Conservation (phyloP, 768 basidiomycete genomes). For the Mycena vitilis region DNA sequence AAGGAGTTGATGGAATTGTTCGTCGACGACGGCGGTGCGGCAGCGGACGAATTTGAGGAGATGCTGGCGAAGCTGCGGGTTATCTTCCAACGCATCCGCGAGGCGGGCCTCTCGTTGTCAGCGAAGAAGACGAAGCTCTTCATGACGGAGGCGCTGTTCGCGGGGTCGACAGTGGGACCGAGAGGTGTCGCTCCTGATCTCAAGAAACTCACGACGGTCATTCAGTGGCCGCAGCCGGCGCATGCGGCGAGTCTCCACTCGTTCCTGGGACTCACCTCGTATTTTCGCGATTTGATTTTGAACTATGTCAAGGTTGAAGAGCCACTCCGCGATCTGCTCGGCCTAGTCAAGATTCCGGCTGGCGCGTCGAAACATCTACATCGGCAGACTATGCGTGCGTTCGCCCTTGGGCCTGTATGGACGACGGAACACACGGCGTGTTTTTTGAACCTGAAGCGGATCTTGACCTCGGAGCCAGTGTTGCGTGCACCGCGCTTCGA, state of each 20-base stretch:
- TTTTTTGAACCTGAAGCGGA: conserved; percentile 41
- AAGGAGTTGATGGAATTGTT: conserved; percentile 44
- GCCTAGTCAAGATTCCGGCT: conserved; percentile 34
- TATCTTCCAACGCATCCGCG: conserved; percentile 44
- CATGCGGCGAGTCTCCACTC: conserved; percentile 42
- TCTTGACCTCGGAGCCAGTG: conserved; percentile 38
- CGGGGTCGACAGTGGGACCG: conserved; percentile 46
- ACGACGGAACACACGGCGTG: conserved; percentile 35
- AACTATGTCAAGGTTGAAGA: conserved; percentile 46
- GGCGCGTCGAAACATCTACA: conserved; percentile 41
- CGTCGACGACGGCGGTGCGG: conserved; percentile 51
- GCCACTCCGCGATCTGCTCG: conserved; percentile 46
- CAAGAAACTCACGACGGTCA: conserved; percentile 50
- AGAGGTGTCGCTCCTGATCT: conserved; percentile 49
- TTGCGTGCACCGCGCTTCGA: conserved; percentile 38
- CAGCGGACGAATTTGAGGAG: conserved; percentile 46
- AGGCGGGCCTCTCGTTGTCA: conserved; percentile 47
- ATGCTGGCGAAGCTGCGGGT: conserved; percentile 39
- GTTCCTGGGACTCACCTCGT: conserved; percentile 50
- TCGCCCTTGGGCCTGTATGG: conserved; percentile 33
- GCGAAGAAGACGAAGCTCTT: conserved; percentile 49
- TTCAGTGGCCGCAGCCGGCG: conserved; percentile 47
- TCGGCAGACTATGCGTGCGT: conserved; percentile 37
- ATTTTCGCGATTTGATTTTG: conserved; percentile 48
- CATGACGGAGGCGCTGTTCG: conserved; percentile 49